phyloP scores from a whole-genome alignment of 164 flowering plant genomes.

The Litsea cubeba region DNA sequence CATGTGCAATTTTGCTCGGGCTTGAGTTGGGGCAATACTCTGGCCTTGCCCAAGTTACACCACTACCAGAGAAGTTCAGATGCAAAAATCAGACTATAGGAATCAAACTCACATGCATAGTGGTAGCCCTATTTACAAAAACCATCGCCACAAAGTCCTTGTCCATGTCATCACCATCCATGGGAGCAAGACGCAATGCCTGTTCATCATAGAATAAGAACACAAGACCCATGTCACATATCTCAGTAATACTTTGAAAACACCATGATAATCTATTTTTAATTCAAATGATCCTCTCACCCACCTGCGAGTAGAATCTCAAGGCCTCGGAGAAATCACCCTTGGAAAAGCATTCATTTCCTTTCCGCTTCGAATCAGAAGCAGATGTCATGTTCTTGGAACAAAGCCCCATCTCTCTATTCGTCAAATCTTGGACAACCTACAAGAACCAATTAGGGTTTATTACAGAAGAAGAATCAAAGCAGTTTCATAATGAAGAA shows the following conservation, averaged over 20 bases:
- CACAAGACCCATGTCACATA: not conserved
- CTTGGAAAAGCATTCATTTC: constrained; percentile 49
- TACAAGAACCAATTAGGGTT: constrained; percentile 4
- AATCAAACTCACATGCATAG: constrained; percentile 53
- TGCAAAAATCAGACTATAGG: too few relatives aligned
- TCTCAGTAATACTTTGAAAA: too few relatives aligned
- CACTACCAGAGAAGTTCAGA: too few relatives aligned
- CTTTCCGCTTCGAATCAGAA: constrained; percentile 58
- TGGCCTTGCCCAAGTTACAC: too few relatives aligned
- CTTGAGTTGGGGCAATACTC: too few relatives aligned
- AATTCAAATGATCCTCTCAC: too few relatives aligned
- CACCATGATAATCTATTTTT: too few relatives aligned
- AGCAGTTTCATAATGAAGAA: not conserved
- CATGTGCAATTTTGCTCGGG: too few relatives aligned
- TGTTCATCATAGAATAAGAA: constrained; percentile 11
- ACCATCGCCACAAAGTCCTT: constrained; percentile 52
- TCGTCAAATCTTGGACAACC: constrained; percentile 54
- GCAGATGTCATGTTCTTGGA: constrained; percentile 53
- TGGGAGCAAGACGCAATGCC: constrained; percentile 71
- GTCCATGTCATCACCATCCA: constrained; percentile 38
- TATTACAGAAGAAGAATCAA: not conserved
- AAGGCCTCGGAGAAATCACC: constrained; percentile 55
- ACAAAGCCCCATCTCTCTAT: constrained; percentile 39
- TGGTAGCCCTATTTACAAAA: constrained; percentile 62
- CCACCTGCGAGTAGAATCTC: constrained; percentile 57